Base-by-base conservation (phyloP, 2,329 filamentous ascomycete genomes). In the Chalara sp. region DNA sequence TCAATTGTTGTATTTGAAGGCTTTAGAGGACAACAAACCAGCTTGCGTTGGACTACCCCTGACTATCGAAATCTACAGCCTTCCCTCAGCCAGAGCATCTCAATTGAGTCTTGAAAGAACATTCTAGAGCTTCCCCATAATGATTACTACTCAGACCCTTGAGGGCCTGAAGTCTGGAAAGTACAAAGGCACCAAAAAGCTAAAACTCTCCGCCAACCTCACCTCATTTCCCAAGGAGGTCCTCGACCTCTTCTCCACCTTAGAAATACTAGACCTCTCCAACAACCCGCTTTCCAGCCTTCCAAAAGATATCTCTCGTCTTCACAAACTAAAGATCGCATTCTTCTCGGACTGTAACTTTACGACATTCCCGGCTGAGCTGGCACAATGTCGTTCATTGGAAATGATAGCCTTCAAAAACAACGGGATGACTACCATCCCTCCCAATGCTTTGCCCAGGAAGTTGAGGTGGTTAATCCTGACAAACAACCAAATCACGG, bases 351-450 rank as follows among this genome's bases (percentile, higher is more conserved):
- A 71, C 52, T 76, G 73, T 61, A 65, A 59, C 31, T 76, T 76
- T 56, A 53, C 56, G 3, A 56, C 61, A 21, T 76, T 76, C 50
- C 74, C 74, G 2, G 56, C 54, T 11, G 65, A 67, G 51, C 63
- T 76, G 21, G 67, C 70, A 41, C 55, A 65, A 60, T 76, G 73
- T 51, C 68, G 68, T 5, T 60, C 62, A 46, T 68, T 76, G n/a
- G 72, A 75, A 57, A 76, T 74, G 70, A 69, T 75, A 35, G 73
- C 71, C 5, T 76, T 76, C 54, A 72, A 72, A 21, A 62, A 62
- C 52, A 77, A 77, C 61, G 59, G 60, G 48, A 76, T 77, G 72
- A 56, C 56, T 6, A 56, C 57, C 5, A 63, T 76, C 30, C 70
- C 70, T 11, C 71, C 73, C 52, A 63, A 64, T 32, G 58, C 69